Base-by-base conservation (phyloP, 2,329 filamentous ascomycete species). In the Drechslera avenae region DNA sequence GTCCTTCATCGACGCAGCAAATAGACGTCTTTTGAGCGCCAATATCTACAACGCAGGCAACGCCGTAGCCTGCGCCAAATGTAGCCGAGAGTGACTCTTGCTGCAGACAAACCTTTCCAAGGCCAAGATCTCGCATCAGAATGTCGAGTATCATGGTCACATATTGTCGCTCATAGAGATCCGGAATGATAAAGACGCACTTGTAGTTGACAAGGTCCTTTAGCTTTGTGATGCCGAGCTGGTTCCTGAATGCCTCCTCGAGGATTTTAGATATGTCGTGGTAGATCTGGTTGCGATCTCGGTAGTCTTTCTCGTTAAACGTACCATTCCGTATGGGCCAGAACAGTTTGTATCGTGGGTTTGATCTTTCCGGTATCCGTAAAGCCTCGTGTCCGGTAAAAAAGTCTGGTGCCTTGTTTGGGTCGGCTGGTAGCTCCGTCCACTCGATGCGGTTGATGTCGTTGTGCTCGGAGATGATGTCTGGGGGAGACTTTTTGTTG, bases 11-110 rank as follows among this genome's bases (percentile, higher is more conserved):
- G 9, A 99, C 92, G 62, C 94, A 99, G 56, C 92, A 93, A 26
- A 99, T 89, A 0, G 94, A 96, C 1, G 94, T 97, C 81, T 99
- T 99, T 71, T 97, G 91, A 1, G 94, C 93, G 10, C 94, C 94
- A 49, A 99, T 88, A 70, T 99, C 94, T 9, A 99, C 91, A 48
- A 99, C 91, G 64, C 94, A 99, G 16, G 91, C 89, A 56, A 90
- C 91, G 1, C 92, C 95, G 68, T 95, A 97, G 6, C 94, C 94
- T 3, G 93, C 94, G 10, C 94, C 94, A 71, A 96, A 99, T 0
- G 91, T 94, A 3, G 92, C 93, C 0, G 93, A 92, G 68, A 97
- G 84, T 67, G 91, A 96, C 76, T 99, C 94, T 73, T 99, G 94
- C 52, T 97, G 91, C 69, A 99, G 95, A 71, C 90, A 95, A 40